Evolutionary conservation across 75 land plant species (phyloP).

Genomic region (Cryptomeria japonica): DNA sequence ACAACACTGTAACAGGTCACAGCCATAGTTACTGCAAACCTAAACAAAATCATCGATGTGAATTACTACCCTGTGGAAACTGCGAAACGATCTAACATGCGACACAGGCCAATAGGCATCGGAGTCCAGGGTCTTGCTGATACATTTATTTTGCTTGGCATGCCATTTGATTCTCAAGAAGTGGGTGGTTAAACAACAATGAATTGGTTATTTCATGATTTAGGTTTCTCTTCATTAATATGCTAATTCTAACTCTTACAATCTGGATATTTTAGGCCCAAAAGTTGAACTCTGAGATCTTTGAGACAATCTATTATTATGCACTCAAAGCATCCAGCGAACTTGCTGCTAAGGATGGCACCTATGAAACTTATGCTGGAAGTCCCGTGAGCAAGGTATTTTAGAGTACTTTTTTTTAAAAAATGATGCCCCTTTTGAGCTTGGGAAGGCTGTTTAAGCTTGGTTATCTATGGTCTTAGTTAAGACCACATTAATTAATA

Average conservation of each 20-base stretch:
- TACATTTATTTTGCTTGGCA: conserved; percentile 90
- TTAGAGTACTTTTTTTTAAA: neutral
- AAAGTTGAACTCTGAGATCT: conserved; percentile 84
- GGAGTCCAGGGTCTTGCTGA: conserved; percentile 99
- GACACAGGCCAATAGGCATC: conserved; percentile 94
- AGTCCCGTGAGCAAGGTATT: conserved; percentile 92
- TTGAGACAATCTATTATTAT: conserved; percentile 97
- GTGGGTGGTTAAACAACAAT: conserved; percentile 22
- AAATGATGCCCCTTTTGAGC: neutral
- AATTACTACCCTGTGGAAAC: conserved; percentile 94
- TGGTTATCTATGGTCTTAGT: neutral
- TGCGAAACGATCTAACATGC: conserved; percentile 74
- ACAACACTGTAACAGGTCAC: conserved; percentile 57
- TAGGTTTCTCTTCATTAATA: neutral
- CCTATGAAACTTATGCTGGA: conserved; percentile 86
- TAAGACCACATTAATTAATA: neutral
- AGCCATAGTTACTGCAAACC: conserved; percentile 65
- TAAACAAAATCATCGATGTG: conserved; percentile 93
- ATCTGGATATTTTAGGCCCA: conserved; percentile 59
- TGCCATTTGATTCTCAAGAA: conserved; percentile 97
- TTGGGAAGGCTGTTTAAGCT: neutral
- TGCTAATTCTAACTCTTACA: neutral
- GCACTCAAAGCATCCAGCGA: conserved; percentile 83
- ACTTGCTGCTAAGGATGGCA: conserved; percentile 74
- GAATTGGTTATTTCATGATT: neutral